Evolutionary conservation across 495 filamentous ascomycete species (phyloP).

Genomic region (Aspergillus incahuasiensis): DNA sequence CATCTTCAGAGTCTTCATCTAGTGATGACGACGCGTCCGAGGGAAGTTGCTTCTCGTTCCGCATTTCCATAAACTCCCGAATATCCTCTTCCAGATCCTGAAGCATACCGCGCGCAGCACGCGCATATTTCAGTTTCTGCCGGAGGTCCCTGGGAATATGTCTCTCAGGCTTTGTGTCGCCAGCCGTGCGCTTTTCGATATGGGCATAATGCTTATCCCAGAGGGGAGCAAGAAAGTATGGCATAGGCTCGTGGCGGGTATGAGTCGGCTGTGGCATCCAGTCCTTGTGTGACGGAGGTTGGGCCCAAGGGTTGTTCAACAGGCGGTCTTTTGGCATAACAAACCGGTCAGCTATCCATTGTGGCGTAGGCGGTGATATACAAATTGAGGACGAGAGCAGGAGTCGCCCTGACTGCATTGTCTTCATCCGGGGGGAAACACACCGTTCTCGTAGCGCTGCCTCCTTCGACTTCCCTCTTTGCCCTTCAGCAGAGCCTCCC

Average conservation of each 20-base stretch:
- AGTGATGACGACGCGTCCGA: constrained; percentile 47
- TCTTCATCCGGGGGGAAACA: constrained; percentile 17
- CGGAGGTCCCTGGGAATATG: constrained; percentile 49
- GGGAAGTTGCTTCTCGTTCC: constrained; percentile 41
- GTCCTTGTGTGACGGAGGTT: constrained; percentile 75
- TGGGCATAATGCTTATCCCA: constrained; percentile 70
- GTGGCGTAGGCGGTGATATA: neutral
- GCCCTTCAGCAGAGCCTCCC: constrained; percentile 81
- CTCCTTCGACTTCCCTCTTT: constrained; percentile 87
- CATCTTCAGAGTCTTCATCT: constrained; percentile 67
- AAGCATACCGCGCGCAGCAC: constrained; percentile 62
- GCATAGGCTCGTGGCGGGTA: constrained; percentile 64
- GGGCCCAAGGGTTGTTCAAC: constrained; percentile 76
- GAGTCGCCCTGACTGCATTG: neutral
- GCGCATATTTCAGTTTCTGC: constrained; percentile 62
- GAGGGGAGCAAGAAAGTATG: constrained; percentile 82
- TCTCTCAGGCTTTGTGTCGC: constrained; percentile 35
- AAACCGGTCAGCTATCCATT: constrained; percentile 15
- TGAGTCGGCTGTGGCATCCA: constrained; percentile 78
- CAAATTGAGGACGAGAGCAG: neutral
- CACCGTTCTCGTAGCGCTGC: constrained; percentile 95
- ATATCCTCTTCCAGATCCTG: constrained; percentile 63
- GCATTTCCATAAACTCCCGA: constrained; percentile 50
- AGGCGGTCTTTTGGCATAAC: constrained; percentile 63
- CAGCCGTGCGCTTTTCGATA: constrained; percentile 33